phyloP scores from a whole-genome alignment of 2,329 filamentous ascomycete genomes.

The Daldinia sp. region DNA sequence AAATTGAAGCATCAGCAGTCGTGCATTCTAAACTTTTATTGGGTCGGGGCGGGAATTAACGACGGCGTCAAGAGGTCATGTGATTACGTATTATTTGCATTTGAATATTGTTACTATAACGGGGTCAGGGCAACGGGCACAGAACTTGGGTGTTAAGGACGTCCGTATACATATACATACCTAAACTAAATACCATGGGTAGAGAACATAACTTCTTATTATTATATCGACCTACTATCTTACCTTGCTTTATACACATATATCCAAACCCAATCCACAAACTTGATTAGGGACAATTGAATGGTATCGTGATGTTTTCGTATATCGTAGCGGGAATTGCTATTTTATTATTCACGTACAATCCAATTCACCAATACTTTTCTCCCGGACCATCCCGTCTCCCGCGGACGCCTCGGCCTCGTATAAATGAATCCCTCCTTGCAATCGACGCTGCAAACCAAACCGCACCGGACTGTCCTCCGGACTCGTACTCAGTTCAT shows the following conservation, averaged over 20 bases:
- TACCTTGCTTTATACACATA: background rate
- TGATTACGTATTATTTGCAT: constrained; percentile 21
- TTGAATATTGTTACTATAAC: constrained; percentile 8
- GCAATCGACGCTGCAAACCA: constrained; percentile 55
- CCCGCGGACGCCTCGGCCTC: constrained; percentile 53
- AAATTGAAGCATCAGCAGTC: constrained; percentile 3
- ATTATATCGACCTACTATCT: background rate
- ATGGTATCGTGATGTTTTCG: constrained; percentile 52
- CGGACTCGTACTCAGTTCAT: constrained; percentile 56
- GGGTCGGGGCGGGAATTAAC: constrained; percentile 3
- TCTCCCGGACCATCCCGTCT: constrained; percentile 43
- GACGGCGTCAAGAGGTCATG: constrained; percentile 28
- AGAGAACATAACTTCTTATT: constrained; percentile 2
- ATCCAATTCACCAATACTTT: constrained; percentile 53
- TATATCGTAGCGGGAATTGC: constrained; percentile 55
- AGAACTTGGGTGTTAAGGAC: background rate
- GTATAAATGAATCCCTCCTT: constrained; percentile 60
- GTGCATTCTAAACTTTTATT: constrained; percentile 9
- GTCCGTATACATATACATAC: constrained; percentile 6
- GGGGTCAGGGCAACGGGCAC: background rate
- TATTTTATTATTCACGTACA: constrained; percentile 54
- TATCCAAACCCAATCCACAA: no score
- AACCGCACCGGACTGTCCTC: constrained; percentile 48
- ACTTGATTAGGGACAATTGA: background rate
- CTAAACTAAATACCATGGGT: background rate